phyloP scores from a whole-genome alignment of 768 basidiomycete genomes.

The Xerocomellus dryophilus region DNA sequence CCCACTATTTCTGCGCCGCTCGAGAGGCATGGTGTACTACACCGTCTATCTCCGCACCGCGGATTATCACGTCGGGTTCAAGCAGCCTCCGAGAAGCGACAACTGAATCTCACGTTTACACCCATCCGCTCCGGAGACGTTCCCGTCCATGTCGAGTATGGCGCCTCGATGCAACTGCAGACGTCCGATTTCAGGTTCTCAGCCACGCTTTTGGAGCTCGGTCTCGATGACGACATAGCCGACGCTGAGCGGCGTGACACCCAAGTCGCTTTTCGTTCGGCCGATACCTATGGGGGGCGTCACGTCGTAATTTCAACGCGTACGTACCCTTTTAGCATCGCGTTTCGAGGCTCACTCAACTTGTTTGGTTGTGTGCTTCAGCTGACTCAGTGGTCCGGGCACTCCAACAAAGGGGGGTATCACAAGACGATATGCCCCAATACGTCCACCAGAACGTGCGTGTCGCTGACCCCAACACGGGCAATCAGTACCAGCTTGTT shows the following conservation, averaged over 20 bases:
- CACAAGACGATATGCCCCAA: conserved; percentile 3
- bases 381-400: neutral
- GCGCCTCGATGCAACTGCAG: neutral
- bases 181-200: neutral
- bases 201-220: neutral
- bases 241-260: neutral
- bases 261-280: neutral
- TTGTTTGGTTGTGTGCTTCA: neutral
- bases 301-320: neutral
- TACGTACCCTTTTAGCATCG: neutral
- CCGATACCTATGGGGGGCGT: neutral
- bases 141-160: neutral
- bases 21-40: neutral
- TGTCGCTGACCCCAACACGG: conserved; percentile 2
- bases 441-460: conserved; percentile 3
- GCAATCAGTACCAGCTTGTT: conserved; percentile 6
- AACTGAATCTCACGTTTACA: conserved; percentile 5
- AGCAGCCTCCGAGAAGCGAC: neutral
- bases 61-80: conserved; percentile 5
- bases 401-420: conserved; percentile 2
- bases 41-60: neutral
- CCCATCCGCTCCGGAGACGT: neutral
- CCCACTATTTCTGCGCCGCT: neutral
- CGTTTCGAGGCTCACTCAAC: neutral
- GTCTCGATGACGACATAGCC: neutral